These are phyloP conservation scores for Reticulascus tulasneorum DNA, from an alignment of 2,329 filamentous ascomycete genomes.

Conservation along the genomic window DNA sequence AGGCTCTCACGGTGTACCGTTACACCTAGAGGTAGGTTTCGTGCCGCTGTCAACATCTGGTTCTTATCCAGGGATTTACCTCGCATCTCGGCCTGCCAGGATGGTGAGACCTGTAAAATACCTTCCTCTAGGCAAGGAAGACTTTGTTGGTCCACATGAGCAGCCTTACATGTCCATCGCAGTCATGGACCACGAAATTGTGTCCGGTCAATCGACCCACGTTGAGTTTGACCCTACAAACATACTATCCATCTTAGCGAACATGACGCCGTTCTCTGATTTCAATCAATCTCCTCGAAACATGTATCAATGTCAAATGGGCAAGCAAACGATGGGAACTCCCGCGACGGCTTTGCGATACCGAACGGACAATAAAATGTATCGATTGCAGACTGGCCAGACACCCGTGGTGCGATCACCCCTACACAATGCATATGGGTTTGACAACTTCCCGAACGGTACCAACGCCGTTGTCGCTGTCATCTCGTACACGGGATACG, in stretches of 20 bases:
- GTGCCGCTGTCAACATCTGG: conserved; percentile 83
- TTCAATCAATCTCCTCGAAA: conserved; percentile 98
- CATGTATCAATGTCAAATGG: conserved; percentile 99
- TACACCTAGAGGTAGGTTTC: conserved; percentile 86
- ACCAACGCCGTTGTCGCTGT: conserved; percentile 94
- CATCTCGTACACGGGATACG: conserved; percentile 97
- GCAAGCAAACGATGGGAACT: conserved; percentile 98
- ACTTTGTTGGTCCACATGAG: conserved; percentile 89
- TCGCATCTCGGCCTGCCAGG: conserved; percentile 78
- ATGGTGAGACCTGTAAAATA: conserved; percentile 95
- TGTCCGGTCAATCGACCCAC: conserved; percentile 85
- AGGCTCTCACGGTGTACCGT: conserved; percentile 73
- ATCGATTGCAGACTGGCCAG: conserved; percentile 90
- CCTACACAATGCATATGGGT: conserved; percentile 90
- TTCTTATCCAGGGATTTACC: conserved; percentile 94
- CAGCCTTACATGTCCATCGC: conserved; percentile 99
- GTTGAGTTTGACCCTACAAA: conserved; percentile 94
- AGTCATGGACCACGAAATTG: conserved; percentile 80
- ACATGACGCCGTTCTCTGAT: conserved; percentile 98
- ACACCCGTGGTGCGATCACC: conserved; percentile 90
- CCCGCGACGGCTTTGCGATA: conserved; percentile 79
- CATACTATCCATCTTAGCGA: conserved; percentile 94
- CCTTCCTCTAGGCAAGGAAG: conserved; percentile 76
- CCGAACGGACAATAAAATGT: conserved; percentile 96
- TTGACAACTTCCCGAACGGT: conserved; percentile 97